These are phyloP conservation scores for Tranzscheliella williamsii DNA, from an alignment of 1,284 basidiomycete species.

Conservation along the genomic window DNA sequence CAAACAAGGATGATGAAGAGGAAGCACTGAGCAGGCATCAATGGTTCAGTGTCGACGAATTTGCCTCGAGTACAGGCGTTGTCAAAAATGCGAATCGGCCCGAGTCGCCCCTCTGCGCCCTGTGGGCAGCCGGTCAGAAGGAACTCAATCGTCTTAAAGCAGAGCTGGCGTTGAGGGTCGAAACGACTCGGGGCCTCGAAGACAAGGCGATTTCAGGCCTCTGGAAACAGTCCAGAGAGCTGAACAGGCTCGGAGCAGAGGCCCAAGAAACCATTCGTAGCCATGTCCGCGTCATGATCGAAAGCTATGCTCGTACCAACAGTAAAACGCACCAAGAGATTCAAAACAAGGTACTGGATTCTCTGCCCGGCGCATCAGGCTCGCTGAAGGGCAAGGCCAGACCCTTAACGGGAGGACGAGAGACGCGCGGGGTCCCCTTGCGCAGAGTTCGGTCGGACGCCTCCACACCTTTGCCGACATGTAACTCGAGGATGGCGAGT, in stretches of 20 bases:
- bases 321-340: conserved; percentile 1
- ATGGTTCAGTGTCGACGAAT: conserved; percentile 12
- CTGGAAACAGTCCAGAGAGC: conserved; percentile 10
- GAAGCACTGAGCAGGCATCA: conserved; percentile 5
- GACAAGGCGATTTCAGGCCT: conserved; percentile 16
- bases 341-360: background rate
- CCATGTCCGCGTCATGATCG: conserved; percentile 15
- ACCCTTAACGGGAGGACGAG: background rate
- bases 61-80: background rate
- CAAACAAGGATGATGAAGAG: background rate
- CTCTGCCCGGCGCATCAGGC: too few relatives aligned
- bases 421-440: conserved; percentile 4
- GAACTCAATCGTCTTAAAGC: conserved; percentile 7
- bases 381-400: background rate
- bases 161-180: conserved; percentile 3
- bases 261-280: conserved; percentile 3
- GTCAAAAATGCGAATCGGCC: conserved; percentile 8
- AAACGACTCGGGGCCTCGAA: conserved; percentile 11
- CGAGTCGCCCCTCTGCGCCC: conserved; percentile 18
- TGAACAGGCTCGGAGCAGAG: conserved; percentile 2
- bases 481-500: background rate
- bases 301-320: conserved; percentile 14
- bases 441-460: conserved; percentile 20
- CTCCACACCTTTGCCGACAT: background rate
- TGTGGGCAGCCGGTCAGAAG: conserved; percentile 16